Evolutionary conservation across 148 eudicot genomes (phyloP), one percentile per base, ranked within the genome.

Genomic region (Beta vulgaris): DNA sequence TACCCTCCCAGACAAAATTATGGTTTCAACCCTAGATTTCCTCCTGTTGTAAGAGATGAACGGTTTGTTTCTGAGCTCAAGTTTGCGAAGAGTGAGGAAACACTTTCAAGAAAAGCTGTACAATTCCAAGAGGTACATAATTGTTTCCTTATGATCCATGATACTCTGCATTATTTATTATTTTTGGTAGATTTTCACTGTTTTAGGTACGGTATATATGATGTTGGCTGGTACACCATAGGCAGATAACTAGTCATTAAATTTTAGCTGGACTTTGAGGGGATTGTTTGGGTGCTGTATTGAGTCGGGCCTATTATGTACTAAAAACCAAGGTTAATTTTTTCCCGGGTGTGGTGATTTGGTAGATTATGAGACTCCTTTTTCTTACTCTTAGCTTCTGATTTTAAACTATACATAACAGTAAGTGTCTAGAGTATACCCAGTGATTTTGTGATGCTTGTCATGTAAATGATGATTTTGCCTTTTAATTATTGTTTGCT

Each of bases 51-150:
- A 55, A 93, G 88, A 26, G 99, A 96, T 86, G 99, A 96, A 73
- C 98, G 99, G 11, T 89, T 96, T 84, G 99, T 96, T 73, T 92
- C 98, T 72, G 98, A 95, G 79, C 72, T 89, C 55, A 90, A 89
- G 90, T 87, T 95, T 78, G 78, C 88, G 19, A 95, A 88, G 82
- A 92, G 98, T 75, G 98, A 95, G 83, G 98, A 95, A 85, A 92
- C 98, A 23, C 63, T 95, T 69, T 82, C 97, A 72, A 89, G 98
- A 81, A 95, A 86, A 78, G 75, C 78, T 72, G 80, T 87, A 66
- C 76, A 80, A 44, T 83, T 92, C 81, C 98, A 95, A 79, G 96
- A 90, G 98, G 98, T 95, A 83, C 69, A 69, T 40, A 29, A 9
- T 34, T 74, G 23, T 46, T 70, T 73, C n/a, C n/a, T 6, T 79